Conservation (phyloP, 2,329 filamentous ascomycete genomes). For the Coniochaeta sp. region DNA sequence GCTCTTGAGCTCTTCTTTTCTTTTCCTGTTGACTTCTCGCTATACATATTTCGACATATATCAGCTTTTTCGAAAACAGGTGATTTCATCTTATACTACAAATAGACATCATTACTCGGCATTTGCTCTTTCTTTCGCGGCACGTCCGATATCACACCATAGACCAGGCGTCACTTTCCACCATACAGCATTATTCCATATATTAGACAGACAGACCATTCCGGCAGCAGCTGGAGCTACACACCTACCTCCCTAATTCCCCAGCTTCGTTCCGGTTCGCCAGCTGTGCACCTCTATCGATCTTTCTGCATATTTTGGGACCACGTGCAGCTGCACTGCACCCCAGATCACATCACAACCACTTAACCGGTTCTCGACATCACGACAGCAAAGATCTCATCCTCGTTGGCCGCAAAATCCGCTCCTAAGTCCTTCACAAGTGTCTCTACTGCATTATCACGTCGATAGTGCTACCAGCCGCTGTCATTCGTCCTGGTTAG, state of each 20-base stretch:
- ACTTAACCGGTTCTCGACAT: not conserved
- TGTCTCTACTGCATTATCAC: not conserved
- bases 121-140: not conserved
- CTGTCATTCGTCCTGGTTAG: not conserved
- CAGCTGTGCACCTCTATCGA: not conserved
- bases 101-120: not conserved
- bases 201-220: not conserved
- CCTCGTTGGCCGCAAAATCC: not conserved
- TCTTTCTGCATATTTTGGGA: not conserved
- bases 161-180: conserved; percentile 5
- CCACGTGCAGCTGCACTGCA: conserved; percentile 3
- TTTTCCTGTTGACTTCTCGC: not conserved
- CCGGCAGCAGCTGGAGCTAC: not conserved
- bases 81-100: not conserved
- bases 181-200: not conserved
- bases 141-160: conserved; percentile 1
- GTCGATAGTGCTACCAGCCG: not conserved
- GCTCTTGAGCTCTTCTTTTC: not conserved
- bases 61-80: not conserved
- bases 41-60: not conserved
- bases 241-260: not conserved
- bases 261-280: not conserved
- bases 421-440: not conserved
- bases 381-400: not conserved
- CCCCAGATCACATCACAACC: conserved; percentile 1